Evolutionary conservation across 1,139 yeast genomes (phyloP), one percentile per base, ranked within the genome.

Genomic region (Blastobotrys illinoisensis): DNA sequence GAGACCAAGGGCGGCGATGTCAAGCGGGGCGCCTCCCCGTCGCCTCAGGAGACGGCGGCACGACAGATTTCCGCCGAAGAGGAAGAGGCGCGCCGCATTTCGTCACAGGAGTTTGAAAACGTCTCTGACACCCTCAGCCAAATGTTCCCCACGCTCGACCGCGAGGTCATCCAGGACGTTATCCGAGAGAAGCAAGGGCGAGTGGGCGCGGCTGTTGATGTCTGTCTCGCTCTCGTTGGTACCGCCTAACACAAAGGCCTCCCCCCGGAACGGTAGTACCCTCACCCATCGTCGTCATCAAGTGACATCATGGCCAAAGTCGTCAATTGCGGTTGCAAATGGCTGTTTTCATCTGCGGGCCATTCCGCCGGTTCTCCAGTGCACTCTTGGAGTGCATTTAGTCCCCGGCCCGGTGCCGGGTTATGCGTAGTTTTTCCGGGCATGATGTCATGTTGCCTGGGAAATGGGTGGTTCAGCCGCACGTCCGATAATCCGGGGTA

Each of bases 121-220:
- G 76, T 77, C 11, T 66, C 76, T 9, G 72, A 72, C 3, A 79
- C 81, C 1, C 73, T 90, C 51, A 73, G 73, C 28, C 84, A 83
- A 54, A 87, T 90, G 81, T 89, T 90, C 70, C 96, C 97, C 0
- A 75, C 74, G 43, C 72, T 89, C 56, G 97, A 89, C 62, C 73
- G 74, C 45, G 85, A 80, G 0, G 74, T 90, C 1, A 76, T 90
- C 52, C 80, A 77, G 53, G 97, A 90, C 65, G 85, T 90, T 3
- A 78, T 88, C 26, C 72, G 74, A 1, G 81, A 85, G 67, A 86
- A 85, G 65, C 78, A 82, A 54, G 87, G 88, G 20, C 76, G 86
- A 52, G 77, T 87, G 19, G 95, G 91, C 23, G 79, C 79, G 9
- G 86, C 93, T 52, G 86, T 89, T 2, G 97, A 89, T 65, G 82